Percentiles rank a stretch among this genome's conserved stretches.
phyloP scores from a whole-genome alignment of 2,329 filamentous ascomycete genomes.

The Cytospora schulzeri region DNA sequence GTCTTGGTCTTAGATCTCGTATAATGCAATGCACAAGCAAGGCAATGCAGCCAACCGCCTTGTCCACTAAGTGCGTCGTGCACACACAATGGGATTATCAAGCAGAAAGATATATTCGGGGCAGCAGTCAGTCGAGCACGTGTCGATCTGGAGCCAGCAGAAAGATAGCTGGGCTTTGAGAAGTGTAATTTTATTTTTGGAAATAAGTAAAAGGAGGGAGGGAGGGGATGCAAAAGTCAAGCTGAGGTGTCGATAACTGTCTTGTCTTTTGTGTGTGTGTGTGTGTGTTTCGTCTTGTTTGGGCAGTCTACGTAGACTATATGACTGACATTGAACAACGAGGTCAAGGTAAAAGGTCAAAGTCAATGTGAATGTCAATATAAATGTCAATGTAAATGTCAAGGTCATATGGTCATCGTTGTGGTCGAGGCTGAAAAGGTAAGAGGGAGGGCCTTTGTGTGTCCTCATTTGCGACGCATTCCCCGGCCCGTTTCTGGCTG shows the following conservation, averaged over 20 bases:
- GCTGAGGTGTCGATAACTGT: constrained; percentile 9
- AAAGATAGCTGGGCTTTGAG: not conserved
- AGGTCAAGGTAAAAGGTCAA: constrained; percentile 7
- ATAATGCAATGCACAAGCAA: constrained; percentile 17
- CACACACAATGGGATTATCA: constrained; percentile 12
- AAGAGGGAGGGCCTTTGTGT: not conserved
- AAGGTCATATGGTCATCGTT: not conserved
- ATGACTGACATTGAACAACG: constrained; percentile 21
- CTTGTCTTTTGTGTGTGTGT: too few relatives aligned
- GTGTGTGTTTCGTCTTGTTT: constrained; percentile 16
- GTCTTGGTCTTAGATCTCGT: not conserved
- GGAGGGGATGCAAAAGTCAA: constrained; percentile 7
- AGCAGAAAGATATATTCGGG: not conserved
- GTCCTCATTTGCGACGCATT: not conserved
- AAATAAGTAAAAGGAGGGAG: too few relatives aligned
- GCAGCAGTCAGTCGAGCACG: constrained; percentile 17
- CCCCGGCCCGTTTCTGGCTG: not conserved
- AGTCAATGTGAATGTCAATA: not conserved
- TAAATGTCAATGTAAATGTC: not conserved
- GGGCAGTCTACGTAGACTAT: constrained; percentile 13
- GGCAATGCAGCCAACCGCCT: constrained; percentile 22
- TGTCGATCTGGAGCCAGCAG: not conserved
- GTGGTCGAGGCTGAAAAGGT: not conserved
- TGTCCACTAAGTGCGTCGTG: constrained; percentile 2
- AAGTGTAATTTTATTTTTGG: not conserved